phyloP scores from a whole-genome alignment of 768 basidiomycete genomes.

The Calocera viscosa region DNA sequence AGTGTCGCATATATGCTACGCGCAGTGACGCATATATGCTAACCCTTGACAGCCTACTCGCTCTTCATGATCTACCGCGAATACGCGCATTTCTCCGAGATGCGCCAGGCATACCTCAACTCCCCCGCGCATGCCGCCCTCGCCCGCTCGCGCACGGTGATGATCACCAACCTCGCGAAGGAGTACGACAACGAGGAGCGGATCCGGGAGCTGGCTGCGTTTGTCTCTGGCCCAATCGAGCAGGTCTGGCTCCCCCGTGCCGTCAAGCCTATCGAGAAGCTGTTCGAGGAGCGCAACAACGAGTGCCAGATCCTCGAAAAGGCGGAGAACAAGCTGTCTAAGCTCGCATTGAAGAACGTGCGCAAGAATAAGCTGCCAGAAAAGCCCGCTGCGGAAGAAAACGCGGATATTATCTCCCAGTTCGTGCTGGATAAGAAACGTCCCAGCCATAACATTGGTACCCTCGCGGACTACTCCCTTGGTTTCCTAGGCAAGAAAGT shows the following conservation, averaged over 20 bases:
- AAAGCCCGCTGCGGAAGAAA: conserved; percentile 12
- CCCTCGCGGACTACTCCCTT: conserved; percentile 24
- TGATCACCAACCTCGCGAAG: conserved; percentile 10
- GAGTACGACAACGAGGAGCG: background rate
- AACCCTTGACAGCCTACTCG: conserved; percentile 20
- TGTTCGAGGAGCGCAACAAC: conserved; percentile 6
- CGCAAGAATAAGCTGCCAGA: conserved; percentile 27
- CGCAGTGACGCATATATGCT: background rate
- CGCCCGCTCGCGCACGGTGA: conserved; percentile 9
- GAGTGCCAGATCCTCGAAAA: conserved; percentile 27
- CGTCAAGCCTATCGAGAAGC: conserved; percentile 11
- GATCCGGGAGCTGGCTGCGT: conserved; percentile 6
- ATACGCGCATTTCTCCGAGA: conserved; percentile 25
- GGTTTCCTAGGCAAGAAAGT: conserved; percentile 31
- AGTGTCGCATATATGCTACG: background rate
- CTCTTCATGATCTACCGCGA: conserved; percentile 25
- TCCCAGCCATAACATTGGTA: conserved; percentile 11
- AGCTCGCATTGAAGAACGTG: conserved; percentile 27
- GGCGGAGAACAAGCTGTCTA: conserved; percentile 25
- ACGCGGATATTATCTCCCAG: background rate
- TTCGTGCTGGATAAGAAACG: background rate
- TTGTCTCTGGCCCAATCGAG: conserved; percentile 7
- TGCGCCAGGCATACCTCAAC: conserved; percentile 7
- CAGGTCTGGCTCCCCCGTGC: conserved; percentile 8
- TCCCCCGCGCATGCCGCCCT: conserved; percentile 5